Conservation (phyloP, 495 filamentous ascomycete species). For the Neurospora sublineolata region DNA sequence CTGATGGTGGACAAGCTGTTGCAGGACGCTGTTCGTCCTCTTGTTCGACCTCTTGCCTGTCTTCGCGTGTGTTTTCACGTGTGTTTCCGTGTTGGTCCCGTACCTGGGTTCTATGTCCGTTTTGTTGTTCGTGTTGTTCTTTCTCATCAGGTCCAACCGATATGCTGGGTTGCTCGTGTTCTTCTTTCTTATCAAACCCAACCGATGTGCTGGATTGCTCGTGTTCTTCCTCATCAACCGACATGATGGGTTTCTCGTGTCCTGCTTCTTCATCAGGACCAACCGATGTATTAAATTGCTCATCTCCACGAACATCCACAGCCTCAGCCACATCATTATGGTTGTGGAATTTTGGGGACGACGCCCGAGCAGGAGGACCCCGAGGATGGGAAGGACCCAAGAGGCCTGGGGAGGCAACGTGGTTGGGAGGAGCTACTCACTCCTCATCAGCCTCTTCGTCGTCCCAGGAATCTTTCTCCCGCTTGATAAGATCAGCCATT, state of each 20-base stretch:
- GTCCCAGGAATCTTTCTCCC: slow-evolving; percentile 65
- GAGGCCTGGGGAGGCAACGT: background rate
- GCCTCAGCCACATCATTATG: background rate
- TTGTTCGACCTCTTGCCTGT: background rate
- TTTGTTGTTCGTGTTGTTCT: background rate
- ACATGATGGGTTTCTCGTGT: background rate
- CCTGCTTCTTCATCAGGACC: background rate
- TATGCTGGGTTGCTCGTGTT: background rate
- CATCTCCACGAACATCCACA: background rate
- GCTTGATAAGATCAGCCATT: slow-evolving; percentile 46
- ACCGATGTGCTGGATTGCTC: background rate
- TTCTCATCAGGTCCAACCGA: background rate
- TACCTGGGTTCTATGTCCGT: background rate
- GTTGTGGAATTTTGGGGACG: background rate
- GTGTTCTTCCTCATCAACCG: background rate
- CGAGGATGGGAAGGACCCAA: background rate
- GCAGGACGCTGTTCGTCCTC: background rate
- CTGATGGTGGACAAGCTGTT: background rate
- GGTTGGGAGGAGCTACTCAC: slow-evolving; percentile 1
- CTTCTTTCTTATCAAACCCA: background rate
- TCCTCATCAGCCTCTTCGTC: slow-evolving; percentile 55
- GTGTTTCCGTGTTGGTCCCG: background rate
- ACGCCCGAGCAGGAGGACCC: background rate
- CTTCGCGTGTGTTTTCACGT: background rate
- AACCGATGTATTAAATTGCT: background rate